These are phyloP conservation scores for Reticulascus tulasneorum DNA, from an alignment of 2,329 filamentous ascomycete species.

Conservation along the genomic window DNA sequence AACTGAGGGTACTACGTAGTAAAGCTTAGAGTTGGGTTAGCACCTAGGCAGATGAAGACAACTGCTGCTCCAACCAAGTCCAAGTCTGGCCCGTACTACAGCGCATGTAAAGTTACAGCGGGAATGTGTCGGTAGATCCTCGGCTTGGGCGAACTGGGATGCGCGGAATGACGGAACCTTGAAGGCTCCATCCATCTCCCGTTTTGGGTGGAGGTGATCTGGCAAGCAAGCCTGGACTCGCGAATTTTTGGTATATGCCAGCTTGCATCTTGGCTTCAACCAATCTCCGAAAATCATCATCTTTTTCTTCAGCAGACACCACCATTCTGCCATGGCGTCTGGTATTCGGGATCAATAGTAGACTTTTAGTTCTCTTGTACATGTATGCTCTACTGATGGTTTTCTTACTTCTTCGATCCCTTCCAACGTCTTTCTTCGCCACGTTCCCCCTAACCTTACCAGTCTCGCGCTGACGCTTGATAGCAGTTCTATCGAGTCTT, in stretches of 20 bases:
- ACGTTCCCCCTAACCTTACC: background rate
- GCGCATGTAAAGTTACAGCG: no score
- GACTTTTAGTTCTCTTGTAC: slow-evolving; percentile 10
- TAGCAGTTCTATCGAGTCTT: slow-evolving; percentile 18
- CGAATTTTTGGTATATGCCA: slow-evolving; percentile 13
- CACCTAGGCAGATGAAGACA: no score
- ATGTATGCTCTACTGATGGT: slow-evolving; percentile 7
- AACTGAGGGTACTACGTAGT: no score
- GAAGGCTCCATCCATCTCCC: no score
- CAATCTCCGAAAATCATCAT: slow-evolving; percentile 7
- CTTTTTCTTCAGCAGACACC: slow-evolving; percentile 6
- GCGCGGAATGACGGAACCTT: slow-evolving; percentile 15
- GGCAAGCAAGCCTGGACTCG: no score
- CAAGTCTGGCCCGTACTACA: no score
- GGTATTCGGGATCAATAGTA: slow-evolving; percentile 9
- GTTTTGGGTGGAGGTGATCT: no score
- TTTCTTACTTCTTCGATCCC: no score
- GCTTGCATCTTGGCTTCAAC: slow-evolving; percentile 12
- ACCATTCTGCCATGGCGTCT: slow-evolving; percentile 9
- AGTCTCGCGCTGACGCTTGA: slow-evolving; percentile 20
- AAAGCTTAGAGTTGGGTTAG: no score
- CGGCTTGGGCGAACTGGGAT: slow-evolving; percentile 9
- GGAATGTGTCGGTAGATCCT: slow-evolving; percentile 4
- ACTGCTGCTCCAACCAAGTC: no score
- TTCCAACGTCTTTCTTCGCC: background rate